Percentiles rank a stretch among this genome's conserved stretches.
phyloP scores from a whole-genome alignment of 1,284 basidiomycete species.

The Peniophora sp. region DNA sequence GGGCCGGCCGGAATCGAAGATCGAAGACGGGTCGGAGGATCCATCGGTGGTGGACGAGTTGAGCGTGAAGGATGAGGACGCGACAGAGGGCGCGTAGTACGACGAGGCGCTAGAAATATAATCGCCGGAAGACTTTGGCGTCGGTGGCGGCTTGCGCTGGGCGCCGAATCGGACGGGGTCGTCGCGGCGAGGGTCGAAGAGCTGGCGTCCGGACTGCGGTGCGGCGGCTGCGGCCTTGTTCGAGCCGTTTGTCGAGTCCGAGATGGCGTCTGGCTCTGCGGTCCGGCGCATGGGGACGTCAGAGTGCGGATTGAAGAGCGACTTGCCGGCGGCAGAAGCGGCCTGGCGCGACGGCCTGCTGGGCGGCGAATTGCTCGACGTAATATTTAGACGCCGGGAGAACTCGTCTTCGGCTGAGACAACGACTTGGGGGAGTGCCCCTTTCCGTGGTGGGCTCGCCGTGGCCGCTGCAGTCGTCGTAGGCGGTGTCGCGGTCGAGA shows the following conservation, averaged over 20 bases:
- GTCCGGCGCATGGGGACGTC: slow-evolving; percentile 57
- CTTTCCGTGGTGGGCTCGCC: slow-evolving; percentile 18
- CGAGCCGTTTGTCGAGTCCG: slow-evolving; percentile 41
- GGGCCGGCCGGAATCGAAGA: slow-evolving; percentile 35
- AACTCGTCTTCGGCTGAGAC: slow-evolving; percentile 50
- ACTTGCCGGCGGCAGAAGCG: slow-evolving; percentile 25
- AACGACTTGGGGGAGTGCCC: slow-evolving; percentile 23
- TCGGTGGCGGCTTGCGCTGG: slow-evolving; percentile 42
- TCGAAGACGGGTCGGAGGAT: slow-evolving; percentile 59
- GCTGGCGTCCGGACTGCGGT: slow-evolving; percentile 37
- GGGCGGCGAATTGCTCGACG: slow-evolving; percentile 31
- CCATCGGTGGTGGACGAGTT: slow-evolving; percentile 66
- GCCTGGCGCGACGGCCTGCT: slow-evolving; percentile 12
- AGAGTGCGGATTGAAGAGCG: slow-evolving; percentile 61
- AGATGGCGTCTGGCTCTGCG: slow-evolving; percentile 52
- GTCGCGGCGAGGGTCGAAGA: slow-evolving; percentile 81
- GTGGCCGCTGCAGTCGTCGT: slow-evolving; percentile 6
- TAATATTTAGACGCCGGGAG: slow-evolving; percentile 59
- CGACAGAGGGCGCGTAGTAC: slow-evolving; percentile 66
- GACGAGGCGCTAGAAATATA: slow-evolving; percentile 71
- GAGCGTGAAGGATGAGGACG: slow-evolving; percentile 68
- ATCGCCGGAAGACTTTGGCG: slow-evolving; percentile 57
- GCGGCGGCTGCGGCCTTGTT: slow-evolving; percentile 12
- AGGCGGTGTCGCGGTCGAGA: slow-evolving; percentile 11
- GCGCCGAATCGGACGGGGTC: slow-evolving; percentile 76